These are phyloP conservation scores for Fusarium penzigii DNA, from an alignment of 2,329 filamentous ascomycete genomes.

Conservation along the genomic window DNA sequence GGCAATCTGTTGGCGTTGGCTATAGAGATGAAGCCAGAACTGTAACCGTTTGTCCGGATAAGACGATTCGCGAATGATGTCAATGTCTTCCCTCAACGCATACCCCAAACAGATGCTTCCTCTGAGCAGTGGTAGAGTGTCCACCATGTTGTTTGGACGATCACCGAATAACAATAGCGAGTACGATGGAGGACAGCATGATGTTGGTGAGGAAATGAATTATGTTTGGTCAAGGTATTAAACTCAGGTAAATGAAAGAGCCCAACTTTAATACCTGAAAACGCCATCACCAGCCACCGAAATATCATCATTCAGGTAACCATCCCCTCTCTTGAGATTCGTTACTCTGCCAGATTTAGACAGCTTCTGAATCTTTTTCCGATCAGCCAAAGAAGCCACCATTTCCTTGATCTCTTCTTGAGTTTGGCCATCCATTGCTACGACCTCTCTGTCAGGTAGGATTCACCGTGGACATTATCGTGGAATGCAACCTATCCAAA, in stretches of 20 bases:
- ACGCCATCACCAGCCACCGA: too few species aligned
- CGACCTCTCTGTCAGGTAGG: too few species aligned
- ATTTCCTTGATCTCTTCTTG: neutral
- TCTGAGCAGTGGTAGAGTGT: constrained; percentile 9
- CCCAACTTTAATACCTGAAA: too few species aligned
- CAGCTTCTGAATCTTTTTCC: neutral
- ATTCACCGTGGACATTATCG: too few species aligned
- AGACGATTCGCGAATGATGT: constrained; percentile 11
- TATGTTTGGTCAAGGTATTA: too few species aligned
- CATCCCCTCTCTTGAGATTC: neutral
- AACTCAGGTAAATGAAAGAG: too few species aligned
- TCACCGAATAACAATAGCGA: neutral
- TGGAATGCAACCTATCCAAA: too few species aligned
- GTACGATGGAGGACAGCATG: too few species aligned
- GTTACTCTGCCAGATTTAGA: neutral
- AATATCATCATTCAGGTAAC: too few species aligned
- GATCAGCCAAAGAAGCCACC: neutral
- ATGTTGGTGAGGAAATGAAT: too few species aligned
- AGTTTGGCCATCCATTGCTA: neutral
- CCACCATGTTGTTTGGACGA: constrained; percentile 2
- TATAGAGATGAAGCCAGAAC: constrained; percentile 7
- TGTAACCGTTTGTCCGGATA: constrained; percentile 10
- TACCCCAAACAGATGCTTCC: constrained; percentile 7
- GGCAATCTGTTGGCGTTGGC: constrained; percentile 2
- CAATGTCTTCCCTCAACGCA: constrained; percentile 8